Base-by-base conservation (phyloP, 148 eudicot genomes). In the Vaccinium vitisidaea region DNA sequence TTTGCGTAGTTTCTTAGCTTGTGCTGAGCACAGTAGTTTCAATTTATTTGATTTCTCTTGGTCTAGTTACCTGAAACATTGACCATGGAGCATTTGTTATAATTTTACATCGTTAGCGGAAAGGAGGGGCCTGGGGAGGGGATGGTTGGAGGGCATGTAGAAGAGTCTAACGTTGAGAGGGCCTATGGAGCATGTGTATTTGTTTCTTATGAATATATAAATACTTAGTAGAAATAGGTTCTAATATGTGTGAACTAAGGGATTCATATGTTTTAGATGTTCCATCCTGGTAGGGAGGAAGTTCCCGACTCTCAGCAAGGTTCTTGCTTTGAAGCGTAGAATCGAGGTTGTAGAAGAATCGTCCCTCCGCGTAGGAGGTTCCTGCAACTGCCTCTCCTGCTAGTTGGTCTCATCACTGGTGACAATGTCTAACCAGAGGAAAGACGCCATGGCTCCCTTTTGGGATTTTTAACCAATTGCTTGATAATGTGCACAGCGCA, bases 1-100 rank as follows among this genome's bases (percentile, higher is more conserved):
- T 82, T 67, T 67, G n/a, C 59, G 9, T 77, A n/a, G 53, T 75
- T 43, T 79, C 32, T 79, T 39, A 32, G 25, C 82, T 58, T 59
- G 6, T 43, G 19, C 43, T 39, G 54, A 43, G 9, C 73, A 19
- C 9, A 59, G 16, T 81, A n/a, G 55, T 81, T 43, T 48, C 21
- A 81, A 18, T 80, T 58, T 63, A 48, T 81, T n/a, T 63, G 39
- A 48, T 63, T 43, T 63, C 21, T 43, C 54, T 5, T 58, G 46
- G 12, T 43, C 32, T 80, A 7, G 50, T 58, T 30, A 36, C 69
- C 49, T 32, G 50, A 56, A n/a, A 30, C 82, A 46, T 55, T 18
- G 52, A 55, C 27, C 46, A 1, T 32, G 10, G 2, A 56, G 48
- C 67, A 56, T 32, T 79, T 79, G 23, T 79, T 55, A 4, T 50